These are phyloP conservation scores for Macrolepiota albuminosa DNA, from an alignment of 768 basidiomycete species.

Conservation along the genomic window DNA sequence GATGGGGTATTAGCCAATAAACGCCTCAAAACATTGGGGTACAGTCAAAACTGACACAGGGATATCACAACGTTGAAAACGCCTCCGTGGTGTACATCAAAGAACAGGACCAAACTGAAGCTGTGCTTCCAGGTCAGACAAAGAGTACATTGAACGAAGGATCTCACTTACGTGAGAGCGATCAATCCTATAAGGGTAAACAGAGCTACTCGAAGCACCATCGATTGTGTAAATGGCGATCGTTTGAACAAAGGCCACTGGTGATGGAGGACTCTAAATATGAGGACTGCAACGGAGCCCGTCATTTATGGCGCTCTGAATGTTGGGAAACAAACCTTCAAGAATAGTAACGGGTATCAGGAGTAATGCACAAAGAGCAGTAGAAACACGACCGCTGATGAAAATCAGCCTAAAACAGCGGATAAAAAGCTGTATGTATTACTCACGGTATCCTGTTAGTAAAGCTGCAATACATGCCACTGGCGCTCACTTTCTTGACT, in stretches of 20 bases:
- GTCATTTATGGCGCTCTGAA: background rate
- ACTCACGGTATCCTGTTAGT: background rate
- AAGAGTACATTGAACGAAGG: background rate
- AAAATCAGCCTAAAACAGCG: background rate
- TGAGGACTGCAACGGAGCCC: background rate
- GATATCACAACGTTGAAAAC: background rate
- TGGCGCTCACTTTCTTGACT: background rate
- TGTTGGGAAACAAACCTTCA: background rate
- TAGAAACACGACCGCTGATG: background rate
- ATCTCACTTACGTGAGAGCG: background rate
- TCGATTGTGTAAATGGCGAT: background rate
- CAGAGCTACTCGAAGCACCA: background rate
- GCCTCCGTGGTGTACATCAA: background rate
- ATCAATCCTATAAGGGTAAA: background rate
- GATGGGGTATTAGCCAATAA: background rate
- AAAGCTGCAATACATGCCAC: background rate
- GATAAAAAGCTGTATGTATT: background rate
- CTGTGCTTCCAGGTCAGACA: background rate
- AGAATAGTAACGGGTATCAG: background rate
- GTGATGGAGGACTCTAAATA: background rate
- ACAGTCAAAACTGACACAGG: background rate
- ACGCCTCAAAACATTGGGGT: background rate
- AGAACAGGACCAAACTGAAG: background rate
- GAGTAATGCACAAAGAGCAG: background rate
- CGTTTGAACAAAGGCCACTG: background rate